phyloP scores from a whole-genome alignment of 1,284 basidiomycete genomes.

The Anthracocystis panici-leucophaei region DNA sequence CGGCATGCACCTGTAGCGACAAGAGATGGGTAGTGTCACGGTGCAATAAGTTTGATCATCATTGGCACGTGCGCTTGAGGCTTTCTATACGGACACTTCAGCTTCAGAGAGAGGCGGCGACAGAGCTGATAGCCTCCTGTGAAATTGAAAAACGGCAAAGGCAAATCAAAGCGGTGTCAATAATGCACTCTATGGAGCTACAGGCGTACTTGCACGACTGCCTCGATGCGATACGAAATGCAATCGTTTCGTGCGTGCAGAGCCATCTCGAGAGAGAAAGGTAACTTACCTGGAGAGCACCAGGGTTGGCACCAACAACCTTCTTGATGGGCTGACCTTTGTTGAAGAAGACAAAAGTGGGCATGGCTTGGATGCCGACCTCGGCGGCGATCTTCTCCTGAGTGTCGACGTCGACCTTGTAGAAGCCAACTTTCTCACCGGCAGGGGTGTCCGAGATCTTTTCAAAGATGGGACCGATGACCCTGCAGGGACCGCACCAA shows the following conservation, averaged over 20 bases:
- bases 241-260: neutral
- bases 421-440: conserved; percentile 75
- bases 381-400: conserved; percentile 74
- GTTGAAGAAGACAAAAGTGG: conserved; percentile 82
- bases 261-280: neutral
- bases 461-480: conserved; percentile 83
- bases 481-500: conserved; percentile 75
- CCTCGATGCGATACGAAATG: too few species aligned
- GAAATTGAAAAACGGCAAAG: neutral
- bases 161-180: conserved; percentile 4
- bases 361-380: conserved; percentile 83
- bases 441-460: conserved; percentile 73
- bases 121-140: conserved; percentile 47
- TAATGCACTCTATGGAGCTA: neutral
- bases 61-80: neutral
- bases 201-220: neutral
- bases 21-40: neutral
- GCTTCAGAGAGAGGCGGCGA: conserved; percentile 23
- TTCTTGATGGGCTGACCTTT: conserved; percentile 77
- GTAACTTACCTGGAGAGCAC: conserved; percentile 72
- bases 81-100: neutral
- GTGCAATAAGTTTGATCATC: neutral
- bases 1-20: neutral
- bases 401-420: conserved; percentile 76
- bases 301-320: conserved; percentile 76